Evolutionary conservation across 2,329 filamentous ascomycete species (phyloP), one percentile per base, ranked within the genome.

Genomic region (Botryosphaeria dothidea): DNA sequence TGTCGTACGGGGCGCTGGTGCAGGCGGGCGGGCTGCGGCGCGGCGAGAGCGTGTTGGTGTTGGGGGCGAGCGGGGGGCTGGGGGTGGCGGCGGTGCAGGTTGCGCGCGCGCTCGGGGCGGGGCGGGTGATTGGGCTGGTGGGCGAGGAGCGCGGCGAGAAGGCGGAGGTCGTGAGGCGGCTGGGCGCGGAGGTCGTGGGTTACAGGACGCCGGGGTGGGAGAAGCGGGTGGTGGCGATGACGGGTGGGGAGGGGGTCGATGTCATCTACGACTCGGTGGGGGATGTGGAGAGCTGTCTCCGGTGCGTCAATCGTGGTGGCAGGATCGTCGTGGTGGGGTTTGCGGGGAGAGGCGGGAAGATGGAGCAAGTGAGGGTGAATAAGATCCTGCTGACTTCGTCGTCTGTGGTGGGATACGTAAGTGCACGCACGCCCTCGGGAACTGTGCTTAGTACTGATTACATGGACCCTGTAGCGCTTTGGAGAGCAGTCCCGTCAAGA

Each of bases 181-280:
- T 78, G 65, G 83, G 82, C 0, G 82, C 81, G 0, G 68, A 70
- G 3, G 78, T 77, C 58, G 74, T 86, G 31, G 72, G 82, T 68
- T 81, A 83, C 68, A 68, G 71, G 3, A 65, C 74, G 4, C 43
- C 62, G 13, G 73, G 76, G 0, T 89, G 86, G 86, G 82, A 82
- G 70, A 75, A 82, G n/a, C 69, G 77, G 15, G 82, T 88, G 2
- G 74, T 81, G n/a, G 72, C 74, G 2, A 67, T 82, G 21, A 87
- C 84, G 0, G 78, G 72, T 1, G 80, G 81, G 0, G 74, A 77
- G 31, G 86, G 86, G 0, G 85, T 85, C 1, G 81, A 88, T 74
- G 79, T 86, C 0, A 83, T 88, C 13, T 85, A 84, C 69, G 86
- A 89, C 74, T 80, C 82, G 7, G 85, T 88, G 11, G 86, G 86